These are phyloP conservation scores for Tricholoma furcatifolium DNA, from an alignment of 768 basidiomycete genomes.

Conservation along the genomic window DNA sequence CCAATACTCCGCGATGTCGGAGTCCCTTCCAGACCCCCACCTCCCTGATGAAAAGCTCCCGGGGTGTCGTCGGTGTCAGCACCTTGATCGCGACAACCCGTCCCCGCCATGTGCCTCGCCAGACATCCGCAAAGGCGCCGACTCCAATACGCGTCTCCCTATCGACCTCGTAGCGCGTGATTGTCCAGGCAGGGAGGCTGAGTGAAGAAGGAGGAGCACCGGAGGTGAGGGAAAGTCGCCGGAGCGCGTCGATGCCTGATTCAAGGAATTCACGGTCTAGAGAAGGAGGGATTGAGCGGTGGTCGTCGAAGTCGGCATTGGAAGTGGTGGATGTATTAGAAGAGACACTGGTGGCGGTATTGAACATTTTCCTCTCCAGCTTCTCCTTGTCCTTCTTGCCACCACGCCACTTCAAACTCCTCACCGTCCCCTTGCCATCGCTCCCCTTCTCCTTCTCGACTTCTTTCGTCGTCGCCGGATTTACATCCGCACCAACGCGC, in stretches of 20 bases:
- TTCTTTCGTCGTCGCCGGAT: not conserved
- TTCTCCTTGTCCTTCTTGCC: not conserved
- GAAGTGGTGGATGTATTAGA: not conserved
- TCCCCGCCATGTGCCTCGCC: conserved; percentile 70
- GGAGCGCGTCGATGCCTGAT: conserved; percentile 67
- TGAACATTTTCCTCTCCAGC: not conserved
- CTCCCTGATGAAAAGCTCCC: conserved; percentile 66
- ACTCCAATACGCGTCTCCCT: conserved; percentile 65
- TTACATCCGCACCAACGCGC: conserved; percentile 23
- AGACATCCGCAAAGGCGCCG: conserved; percentile 79
- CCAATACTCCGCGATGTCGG: conserved; percentile 66
- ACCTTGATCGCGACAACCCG: conserved; percentile 73
- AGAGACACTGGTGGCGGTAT: not conserved
- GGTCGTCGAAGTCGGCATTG: not conserved
- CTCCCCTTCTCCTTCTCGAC: not conserved
- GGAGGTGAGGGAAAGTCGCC: conserved; percentile 42
- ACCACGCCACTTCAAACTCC: too few species aligned
- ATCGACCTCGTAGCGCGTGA: conserved; percentile 77
- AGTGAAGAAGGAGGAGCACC: not conserved
- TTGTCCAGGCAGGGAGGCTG: conserved; percentile 71
- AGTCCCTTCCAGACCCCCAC: conserved; percentile 72
- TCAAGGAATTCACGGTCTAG: conserved; percentile 73
- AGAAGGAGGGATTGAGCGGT: conserved; percentile 34
- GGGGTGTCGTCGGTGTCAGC: conserved; percentile 58
- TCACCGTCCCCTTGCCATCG: too few species aligned